phyloP scores from a whole-genome alignment of 2,329 filamentous ascomycete species.

The Sporothrix protearum region DNA sequence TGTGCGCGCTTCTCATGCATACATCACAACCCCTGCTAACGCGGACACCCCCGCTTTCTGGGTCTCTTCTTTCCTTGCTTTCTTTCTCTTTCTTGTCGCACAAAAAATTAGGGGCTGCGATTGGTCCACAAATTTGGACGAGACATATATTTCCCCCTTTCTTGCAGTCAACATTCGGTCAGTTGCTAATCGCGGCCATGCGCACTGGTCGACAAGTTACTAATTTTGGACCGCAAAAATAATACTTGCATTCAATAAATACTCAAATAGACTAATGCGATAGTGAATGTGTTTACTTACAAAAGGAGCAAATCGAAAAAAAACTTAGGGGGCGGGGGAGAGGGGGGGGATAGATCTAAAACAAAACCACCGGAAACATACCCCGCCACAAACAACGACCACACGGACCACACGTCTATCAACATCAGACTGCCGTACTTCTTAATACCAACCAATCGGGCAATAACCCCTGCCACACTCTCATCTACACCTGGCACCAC shows the following conservation, averaged over 20 bases:
- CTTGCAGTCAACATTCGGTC: background rate
- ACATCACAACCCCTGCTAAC: background rate
- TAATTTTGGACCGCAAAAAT: constrained; percentile 10
- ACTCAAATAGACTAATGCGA: background rate
- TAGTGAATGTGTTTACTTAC: background rate
- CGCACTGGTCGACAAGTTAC: background rate
- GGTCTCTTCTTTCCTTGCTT: background rate
- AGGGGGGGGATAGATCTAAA: too few species aligned
- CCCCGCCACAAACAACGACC: background rate
- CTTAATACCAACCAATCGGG: background rate
- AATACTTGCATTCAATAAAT: constrained; percentile 9
- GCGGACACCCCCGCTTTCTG: background rate
- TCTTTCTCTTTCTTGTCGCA: background rate
- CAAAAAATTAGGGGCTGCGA: background rate
- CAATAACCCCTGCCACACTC: background rate
- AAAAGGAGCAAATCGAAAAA: background rate
- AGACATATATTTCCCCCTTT: background rate
- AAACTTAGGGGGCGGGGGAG: too few species aligned
- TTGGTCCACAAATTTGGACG: background rate
- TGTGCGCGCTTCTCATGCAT: background rate
- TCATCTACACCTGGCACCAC: background rate
- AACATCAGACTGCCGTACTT: background rate
- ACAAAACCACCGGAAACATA: too few species aligned
- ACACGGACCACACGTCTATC: background rate
- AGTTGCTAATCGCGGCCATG: background rate